phyloP scores from a whole-genome alignment of 2,329 filamentous ascomycete species.

The Calonectria pteridis region DNA sequence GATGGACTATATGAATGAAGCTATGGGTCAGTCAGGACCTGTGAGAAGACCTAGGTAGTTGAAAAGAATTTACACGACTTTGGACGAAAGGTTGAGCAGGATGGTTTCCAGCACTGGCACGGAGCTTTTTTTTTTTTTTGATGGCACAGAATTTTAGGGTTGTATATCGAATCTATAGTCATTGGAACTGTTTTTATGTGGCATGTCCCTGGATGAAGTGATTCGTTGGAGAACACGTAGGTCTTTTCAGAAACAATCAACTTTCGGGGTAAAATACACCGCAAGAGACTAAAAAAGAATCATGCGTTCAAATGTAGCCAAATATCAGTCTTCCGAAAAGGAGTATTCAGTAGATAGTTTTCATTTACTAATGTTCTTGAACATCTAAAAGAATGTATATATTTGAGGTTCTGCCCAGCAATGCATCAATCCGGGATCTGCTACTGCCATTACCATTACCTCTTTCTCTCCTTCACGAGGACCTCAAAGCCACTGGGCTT shows the following conservation, averaged over 20 bases:
- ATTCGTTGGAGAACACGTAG: background rate
- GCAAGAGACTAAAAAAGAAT: background rate
- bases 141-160: background rate
- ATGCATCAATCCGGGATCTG: background rate
- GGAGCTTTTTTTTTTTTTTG: background rate
- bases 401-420: too few species aligned
- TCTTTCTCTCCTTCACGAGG: background rate
- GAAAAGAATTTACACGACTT: background rate
- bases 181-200: background rate
- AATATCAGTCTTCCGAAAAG: background rate
- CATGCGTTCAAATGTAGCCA: background rate
- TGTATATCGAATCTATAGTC: background rate
- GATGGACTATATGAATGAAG: constrained; percentile 35
- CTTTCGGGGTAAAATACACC: background rate
- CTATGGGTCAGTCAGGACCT: background rate
- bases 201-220: background rate
- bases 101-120: background rate
- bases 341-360: background rate
- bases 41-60: background rate
- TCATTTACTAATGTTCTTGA: background rate
- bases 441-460: background rate
- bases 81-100: background rate
- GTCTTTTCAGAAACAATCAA: background rate
- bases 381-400: background rate
- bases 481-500: background rate